Evolutionary conservation across 441 rosid species (phyloP).

Genomic region (Brassica balearica): DNA sequence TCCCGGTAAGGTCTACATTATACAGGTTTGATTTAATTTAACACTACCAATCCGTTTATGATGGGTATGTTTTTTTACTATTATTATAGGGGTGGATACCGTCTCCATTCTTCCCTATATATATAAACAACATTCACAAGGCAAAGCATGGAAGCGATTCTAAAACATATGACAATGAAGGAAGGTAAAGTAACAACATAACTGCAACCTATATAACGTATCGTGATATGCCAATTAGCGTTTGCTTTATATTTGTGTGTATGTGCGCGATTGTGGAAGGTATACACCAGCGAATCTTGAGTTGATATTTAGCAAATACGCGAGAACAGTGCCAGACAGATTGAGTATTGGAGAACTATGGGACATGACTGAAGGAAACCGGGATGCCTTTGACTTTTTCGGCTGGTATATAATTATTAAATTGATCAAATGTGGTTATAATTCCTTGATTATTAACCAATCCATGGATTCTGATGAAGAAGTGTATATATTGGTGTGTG

Average conservation of each 20-base stretch:
- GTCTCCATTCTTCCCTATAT: conserved; percentile 72
- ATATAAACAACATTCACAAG: conserved; percentile 77
- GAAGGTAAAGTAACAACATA: conserved; percentile 52
- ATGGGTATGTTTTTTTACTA: background rate
- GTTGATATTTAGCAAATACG: conserved; percentile 49
- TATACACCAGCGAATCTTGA: conserved; percentile 46
- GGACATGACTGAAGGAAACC: conserved; percentile 50
- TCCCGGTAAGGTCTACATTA: conserved; percentile 53
- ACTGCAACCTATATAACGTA: background rate
- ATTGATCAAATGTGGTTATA: background rate
- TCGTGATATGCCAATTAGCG: background rate
- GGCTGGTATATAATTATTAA: conserved; percentile 40
- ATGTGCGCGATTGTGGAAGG: conserved; percentile 40
- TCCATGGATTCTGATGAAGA: conserved; percentile 7
- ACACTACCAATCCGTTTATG: background rate
- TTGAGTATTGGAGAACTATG: conserved; percentile 44
- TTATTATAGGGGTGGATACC: conserved; percentile 78
- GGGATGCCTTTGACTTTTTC: conserved; percentile 43
- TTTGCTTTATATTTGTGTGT: background rate
- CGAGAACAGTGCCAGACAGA: conserved; percentile 41
- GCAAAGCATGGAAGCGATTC: conserved; percentile 83
- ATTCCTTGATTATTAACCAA: background rate
- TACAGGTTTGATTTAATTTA: background rate
- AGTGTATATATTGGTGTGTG: background rate
- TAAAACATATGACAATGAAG: conserved; percentile 74